These are phyloP conservation scores for Gossypium aridum DNA, from an alignment of 441 rosid genomes.

Conservation along the genomic window DNA sequence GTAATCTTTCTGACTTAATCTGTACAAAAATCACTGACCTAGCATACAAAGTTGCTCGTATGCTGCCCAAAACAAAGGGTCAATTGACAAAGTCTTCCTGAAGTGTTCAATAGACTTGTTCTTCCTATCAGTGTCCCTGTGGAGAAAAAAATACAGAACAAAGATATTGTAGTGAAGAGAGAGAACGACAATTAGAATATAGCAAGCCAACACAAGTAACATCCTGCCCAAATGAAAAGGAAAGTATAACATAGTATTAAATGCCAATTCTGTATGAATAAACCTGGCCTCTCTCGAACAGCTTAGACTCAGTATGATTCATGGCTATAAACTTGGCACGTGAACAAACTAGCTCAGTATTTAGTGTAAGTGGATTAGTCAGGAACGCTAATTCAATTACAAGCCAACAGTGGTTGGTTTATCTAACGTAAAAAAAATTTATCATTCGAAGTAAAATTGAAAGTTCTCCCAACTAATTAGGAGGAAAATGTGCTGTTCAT, in stretches of 20 bases:
- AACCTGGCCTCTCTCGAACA: background rate
- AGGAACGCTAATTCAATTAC: background rate
- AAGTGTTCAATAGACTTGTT: constrained; percentile 38
- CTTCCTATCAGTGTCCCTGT: constrained; percentile 39
- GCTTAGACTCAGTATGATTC: constrained; percentile 1
- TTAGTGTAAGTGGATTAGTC: background rate
- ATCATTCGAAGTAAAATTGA: background rate
- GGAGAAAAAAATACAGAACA: constrained; percentile 10
- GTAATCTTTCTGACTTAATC: background rate
- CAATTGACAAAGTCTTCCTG: constrained; percentile 42
- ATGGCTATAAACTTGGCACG: background rate
- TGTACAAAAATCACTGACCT: constrained; percentile 28
- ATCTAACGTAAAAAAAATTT: background rate
- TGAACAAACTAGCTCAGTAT: background rate
- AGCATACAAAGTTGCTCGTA: constrained; percentile 47
- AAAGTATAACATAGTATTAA: background rate
- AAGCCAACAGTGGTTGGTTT: background rate
- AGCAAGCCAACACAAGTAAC: background rate
- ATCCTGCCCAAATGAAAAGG: background rate
- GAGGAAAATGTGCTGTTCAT: background rate
- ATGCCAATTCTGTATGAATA: background rate
- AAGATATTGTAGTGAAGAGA: background rate
- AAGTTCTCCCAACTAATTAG: background rate
- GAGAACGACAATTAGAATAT: background rate
- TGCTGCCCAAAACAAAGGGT: constrained; percentile 58